Evolutionary conservation across 805 yeast species (phyloP).

Genomic region (Kazachstania africana): DNA sequence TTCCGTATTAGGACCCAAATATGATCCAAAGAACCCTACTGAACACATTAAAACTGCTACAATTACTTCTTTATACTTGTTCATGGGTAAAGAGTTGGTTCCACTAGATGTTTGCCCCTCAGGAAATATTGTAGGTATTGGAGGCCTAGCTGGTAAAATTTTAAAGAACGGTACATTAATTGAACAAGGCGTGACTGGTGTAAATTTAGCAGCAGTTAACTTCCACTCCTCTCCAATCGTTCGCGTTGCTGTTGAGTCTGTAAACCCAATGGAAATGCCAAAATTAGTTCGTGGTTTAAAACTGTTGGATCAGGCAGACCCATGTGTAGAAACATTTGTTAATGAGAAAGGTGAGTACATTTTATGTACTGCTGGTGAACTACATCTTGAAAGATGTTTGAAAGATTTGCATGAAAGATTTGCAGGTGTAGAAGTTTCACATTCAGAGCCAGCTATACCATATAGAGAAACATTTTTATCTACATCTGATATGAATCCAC

Average conservation of each 20-base stretch:
- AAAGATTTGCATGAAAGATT: slow-evolving; percentile 84
- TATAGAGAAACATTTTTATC: slow-evolving; percentile 71
- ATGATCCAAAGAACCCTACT: slow-evolving; percentile 50
- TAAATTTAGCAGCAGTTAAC: slow-evolving; percentile 68
- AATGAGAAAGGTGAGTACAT: slow-evolving; percentile 91
- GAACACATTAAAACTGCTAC: slow-evolving; percentile 46
- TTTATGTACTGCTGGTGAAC: slow-evolving; percentile 90
- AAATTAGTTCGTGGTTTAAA: slow-evolving; percentile 68
- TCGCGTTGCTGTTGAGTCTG: slow-evolving; percentile 92
- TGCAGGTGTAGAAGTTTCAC: slow-evolving; percentile 79
- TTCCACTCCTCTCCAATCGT: slow-evolving; percentile 81
- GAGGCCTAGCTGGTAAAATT: slow-evolving; percentile 74
- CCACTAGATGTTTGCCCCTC: slow-evolving; percentile 76
- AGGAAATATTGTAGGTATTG: slow-evolving; percentile 90
- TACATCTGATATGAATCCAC: slow-evolving; percentile 39
- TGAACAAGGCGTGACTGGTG: slow-evolving; percentile 44
- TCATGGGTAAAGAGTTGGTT: slow-evolving; percentile 89
- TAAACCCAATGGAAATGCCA: slow-evolving; percentile 68
- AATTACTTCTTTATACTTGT: slow-evolving; percentile 58
- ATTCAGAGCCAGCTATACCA: slow-evolving; percentile 90
- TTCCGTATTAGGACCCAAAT: slow-evolving; percentile 76
- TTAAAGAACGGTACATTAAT: slow-evolving; percentile 80
- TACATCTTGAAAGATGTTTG: slow-evolving; percentile 88
- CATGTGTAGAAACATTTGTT: slow-evolving; percentile 78
- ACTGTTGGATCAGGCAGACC: slow-evolving; percentile 78